phyloP scores from a whole-genome alignment of 2,329 filamentous ascomycete genomes.

The Penicillium sp. region DNA sequence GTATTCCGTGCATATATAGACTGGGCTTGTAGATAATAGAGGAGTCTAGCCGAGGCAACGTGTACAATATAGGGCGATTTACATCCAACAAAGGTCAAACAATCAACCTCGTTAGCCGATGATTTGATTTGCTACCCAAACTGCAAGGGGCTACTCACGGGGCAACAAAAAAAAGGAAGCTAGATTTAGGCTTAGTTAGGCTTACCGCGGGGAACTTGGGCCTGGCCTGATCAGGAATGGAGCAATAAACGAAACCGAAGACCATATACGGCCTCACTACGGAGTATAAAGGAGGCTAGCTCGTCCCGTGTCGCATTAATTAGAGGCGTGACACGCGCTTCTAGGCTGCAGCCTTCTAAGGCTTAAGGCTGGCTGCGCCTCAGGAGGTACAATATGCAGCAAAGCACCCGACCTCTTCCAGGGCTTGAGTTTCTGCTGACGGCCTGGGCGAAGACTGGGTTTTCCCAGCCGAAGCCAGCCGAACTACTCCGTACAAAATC shows the following conservation, averaged over 20 bases:
- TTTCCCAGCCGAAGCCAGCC: background rate
- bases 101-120: background rate
- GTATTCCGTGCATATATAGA: background rate
- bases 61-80: conserved; percentile 1
- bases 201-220: conserved; percentile 15
- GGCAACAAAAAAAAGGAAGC: background rate
- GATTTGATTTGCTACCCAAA: conserved; percentile 15
- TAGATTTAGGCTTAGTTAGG: conserved; percentile 5
- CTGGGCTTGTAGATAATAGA: background rate
- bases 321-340: conserved; percentile 9
- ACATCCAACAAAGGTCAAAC: conserved; percentile 16
- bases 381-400: background rate
- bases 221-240: conserved; percentile 3
- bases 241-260: background rate
- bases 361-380: conserved; percentile 38
- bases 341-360: conserved; percentile 35
- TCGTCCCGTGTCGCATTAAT: background rate
- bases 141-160: conserved; percentile 19
- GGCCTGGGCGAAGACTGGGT: background rate
- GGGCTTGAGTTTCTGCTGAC: background rate
- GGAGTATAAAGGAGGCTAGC: background rate
- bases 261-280: background rate
- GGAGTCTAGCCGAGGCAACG: conserved; percentile 12
- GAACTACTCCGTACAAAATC: background rate
- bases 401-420: background rate